phyloP scores from a whole-genome alignment of 2,329 filamentous ascomycete species.

The Fusarium solani-melongenae region DNA sequence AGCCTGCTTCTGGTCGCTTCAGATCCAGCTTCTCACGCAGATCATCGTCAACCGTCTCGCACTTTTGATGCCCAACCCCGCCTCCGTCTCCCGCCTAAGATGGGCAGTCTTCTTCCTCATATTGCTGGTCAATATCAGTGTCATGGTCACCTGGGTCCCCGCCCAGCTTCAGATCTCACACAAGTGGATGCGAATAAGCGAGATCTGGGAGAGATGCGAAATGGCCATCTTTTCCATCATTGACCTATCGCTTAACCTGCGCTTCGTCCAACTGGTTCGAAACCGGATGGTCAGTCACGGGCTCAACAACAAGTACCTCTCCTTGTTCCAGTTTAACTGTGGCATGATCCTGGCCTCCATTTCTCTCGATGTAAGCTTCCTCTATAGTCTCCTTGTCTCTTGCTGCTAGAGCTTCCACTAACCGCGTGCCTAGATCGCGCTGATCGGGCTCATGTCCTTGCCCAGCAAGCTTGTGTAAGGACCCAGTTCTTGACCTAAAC shows the following conservation, averaged over 20 bases:
- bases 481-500: not conserved
- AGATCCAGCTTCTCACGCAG: not conserved
- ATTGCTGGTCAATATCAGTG: not conserved
- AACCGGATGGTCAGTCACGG: not conserved
- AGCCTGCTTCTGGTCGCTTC: not conserved
- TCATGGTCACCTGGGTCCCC: not conserved
- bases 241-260: not conserved
- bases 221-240: not conserved
- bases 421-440: not conserved
- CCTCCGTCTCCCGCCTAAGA: not conserved
- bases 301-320: not conserved
- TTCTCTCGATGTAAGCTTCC: not conserved
- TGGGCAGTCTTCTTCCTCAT: not conserved
- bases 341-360: not conserved
- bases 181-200: not conserved
- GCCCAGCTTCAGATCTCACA: not conserved
- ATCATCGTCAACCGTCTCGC: not conserved
- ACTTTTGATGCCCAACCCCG: not conserved
- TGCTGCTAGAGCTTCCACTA: no score
- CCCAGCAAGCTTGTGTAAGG: not conserved
- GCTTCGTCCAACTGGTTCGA: not conserved
- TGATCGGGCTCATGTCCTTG: not conserved
- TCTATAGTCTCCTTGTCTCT: no score
- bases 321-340: not conserved
- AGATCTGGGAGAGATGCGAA: not conserved